Evolutionary conservation across 169 alveolate genomes (phyloP), one percentile per base, ranked within the genome.

Genomic region (Eimeria praecox): DNA sequence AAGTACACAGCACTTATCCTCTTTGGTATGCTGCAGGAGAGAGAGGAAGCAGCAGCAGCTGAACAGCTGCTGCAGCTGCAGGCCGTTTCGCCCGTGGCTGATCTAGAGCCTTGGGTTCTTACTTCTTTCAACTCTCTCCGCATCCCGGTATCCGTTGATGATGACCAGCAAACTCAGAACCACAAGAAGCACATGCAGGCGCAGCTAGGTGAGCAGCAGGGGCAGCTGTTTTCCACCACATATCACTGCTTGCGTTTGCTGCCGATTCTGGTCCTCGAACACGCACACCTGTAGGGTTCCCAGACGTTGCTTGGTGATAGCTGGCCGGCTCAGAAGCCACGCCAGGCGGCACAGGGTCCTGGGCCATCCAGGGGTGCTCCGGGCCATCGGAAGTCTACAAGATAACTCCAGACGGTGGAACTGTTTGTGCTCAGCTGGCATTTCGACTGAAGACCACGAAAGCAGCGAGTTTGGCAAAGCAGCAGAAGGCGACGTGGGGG

Each of bases 11-110:
- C 71, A 20, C n/a, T 22, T 59, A n/a, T 62, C 33, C 27, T 87
- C 24, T 38, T 87, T 87, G 42, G 59, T 18, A 44, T 56, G 82
- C 64, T 87, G 83, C 82, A 87, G 93, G 66, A 87, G 93, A 22
- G 82, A 33, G 93, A 87, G 42, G 93, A 87, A 35, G 93, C 78
- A 27, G 93, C 93, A 42, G 93, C 93, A 22, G 82, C 83, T 38
- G 83, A 87, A 42, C 83, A 87, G 82, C 83, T 87, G 93, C 80
- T 87, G 93, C 93, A 87, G 49, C 82, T 87, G 35, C 93, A 59
- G 83, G 82, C 93, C 8, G 38, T n/a, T 27, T 40, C 64, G 22
- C 88, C 59, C 10, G 66, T 42, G 40, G 62, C 54, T 44, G 88
- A 42, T 46, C 46, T 44, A 42, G 88, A 78, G 66, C 88, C 44